Percentiles rank a stretch among this genome's conserved stretches.
These are phyloP conservation scores for Bondarzewia mesenterica DNA, from an alignment of 1,284 basidiomycete species.

Conservation along the genomic window DNA sequence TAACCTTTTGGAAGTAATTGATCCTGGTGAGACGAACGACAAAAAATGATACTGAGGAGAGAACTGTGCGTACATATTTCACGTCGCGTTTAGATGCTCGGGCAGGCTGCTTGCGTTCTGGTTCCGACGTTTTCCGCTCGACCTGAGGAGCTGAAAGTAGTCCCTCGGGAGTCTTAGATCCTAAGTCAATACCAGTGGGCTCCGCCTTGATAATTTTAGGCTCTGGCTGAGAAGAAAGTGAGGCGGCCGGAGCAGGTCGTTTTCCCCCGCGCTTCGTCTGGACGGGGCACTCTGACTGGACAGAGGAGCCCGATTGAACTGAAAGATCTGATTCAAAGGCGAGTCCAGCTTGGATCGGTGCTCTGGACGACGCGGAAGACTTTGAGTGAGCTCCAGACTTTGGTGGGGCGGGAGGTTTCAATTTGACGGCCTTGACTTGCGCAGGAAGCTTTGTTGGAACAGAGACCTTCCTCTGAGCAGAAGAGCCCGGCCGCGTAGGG, in stretches of 20 bases:
- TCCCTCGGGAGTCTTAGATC: not conserved
- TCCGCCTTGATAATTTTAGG: not conserved
- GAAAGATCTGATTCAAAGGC: not conserved
- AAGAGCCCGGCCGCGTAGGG: too few species aligned
- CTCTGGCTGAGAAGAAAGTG: too few species aligned
- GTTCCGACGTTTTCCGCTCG: slow-evolving; percentile 1
- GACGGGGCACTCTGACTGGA: not conserved
- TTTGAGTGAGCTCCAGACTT: not conserved
- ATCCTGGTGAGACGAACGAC: not conserved
- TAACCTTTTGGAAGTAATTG: slow-evolving; percentile 1
- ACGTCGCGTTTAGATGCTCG: slow-evolving; percentile 14
- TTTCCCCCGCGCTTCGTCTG: too few species aligned
- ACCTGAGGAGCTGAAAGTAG: not conserved
- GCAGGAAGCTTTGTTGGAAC: too few species aligned
- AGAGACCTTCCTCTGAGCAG: too few species aligned
- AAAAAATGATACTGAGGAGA: not conserved
- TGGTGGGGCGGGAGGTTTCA: too few species aligned
- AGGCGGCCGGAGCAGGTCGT: too few species aligned
- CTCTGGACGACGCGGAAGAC: not conserved
- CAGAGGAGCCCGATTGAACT: not conserved
- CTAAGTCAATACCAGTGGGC: not conserved
- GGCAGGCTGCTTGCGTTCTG: slow-evolving; percentile 13
- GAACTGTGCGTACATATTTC: slow-evolving; percentile 9
- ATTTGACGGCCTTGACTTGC: too few species aligned
- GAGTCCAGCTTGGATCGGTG: not conserved